Evolutionary conservation across 2,329 filamentous ascomycete species (phyloP), one percentile per base, ranked within the genome.

Genomic region (Gliomastix tumulicola): DNA sequence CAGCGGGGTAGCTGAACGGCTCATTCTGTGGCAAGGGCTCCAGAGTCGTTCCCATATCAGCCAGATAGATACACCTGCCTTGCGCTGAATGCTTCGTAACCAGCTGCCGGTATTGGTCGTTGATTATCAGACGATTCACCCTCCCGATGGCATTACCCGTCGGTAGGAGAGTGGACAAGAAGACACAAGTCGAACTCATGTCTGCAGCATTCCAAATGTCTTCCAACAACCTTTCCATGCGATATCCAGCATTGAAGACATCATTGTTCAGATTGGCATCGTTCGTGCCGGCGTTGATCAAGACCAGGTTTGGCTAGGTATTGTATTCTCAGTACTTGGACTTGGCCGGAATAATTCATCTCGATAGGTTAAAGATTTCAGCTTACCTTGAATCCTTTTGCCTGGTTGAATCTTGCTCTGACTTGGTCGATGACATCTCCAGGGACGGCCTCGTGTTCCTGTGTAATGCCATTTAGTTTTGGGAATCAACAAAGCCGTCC

Each of bases 251-350:
- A 19, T 40, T 33, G 21, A 39, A 40, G 8, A 63, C 39, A 27
- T 61, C 46, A 36, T 41, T 47, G 41, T 52, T 37, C 39, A 61
- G 58, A n/a, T 48, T 19, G 32, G 60, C 63, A 43, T 69, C 63
- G 41, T 68, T 68, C 31, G 65, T 66, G 34, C 65, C 65, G 9
- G 52, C 57, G 45, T 68, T 66, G 45, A 68, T 45, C 19, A 60
- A 48, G 32, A 67, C 44, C 21, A 68, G 42, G 41, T 68, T 65
- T 7, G 65, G 65, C 25, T 28, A 16, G 7, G 11, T 3, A n/a
- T 28, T 28, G 6, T 15, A 28, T 28, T 3, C 9, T 12, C 9
- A 28, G 25, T 28, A 16, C 7, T 28, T 3, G 10, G 13, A 28
- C 13, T 13, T 5, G 6, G 13, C 11, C 25, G 22, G n/a, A n/a